These are phyloP conservation scores for Wickerhamiella dianesei DNA, from an alignment of 805 yeast species.

Conservation along the genomic window DNA sequence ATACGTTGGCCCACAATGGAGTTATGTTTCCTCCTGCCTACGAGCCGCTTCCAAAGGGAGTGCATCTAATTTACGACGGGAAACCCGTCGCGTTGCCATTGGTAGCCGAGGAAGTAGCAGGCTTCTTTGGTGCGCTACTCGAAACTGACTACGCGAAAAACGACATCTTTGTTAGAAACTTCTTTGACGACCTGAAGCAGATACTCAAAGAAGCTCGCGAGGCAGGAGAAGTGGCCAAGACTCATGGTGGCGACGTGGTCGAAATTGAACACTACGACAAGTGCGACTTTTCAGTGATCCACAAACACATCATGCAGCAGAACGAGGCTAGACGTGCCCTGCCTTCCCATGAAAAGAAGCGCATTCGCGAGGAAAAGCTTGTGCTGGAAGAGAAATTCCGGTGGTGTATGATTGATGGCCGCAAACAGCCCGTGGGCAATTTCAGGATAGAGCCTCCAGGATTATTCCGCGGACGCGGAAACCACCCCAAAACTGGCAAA, in stretches of 20 bases:
- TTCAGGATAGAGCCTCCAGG: conserved; percentile 96
- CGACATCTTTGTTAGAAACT: conserved; percentile 74
- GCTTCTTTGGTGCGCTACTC: conserved; percentile 79
- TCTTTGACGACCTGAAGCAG: conserved; percentile 60
- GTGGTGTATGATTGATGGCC: conserved; percentile 68
- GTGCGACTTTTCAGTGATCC: conserved; percentile 69
- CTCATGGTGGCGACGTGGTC: conserved; percentile 25
- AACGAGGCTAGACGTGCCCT: conserved; percentile 61
- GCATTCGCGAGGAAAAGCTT: conserved; percentile 57
- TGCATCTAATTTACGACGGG: conserved; percentile 64
- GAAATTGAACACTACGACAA: conserved; percentile 44
- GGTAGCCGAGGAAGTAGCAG: conserved; percentile 93
- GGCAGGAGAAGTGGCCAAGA: conserved; percentile 25
- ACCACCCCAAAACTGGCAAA: conserved; percentile 92
- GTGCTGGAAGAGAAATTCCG: conserved; percentile 67
- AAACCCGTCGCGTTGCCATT: conserved; percentile 60
- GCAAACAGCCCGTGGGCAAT: conserved; percentile 85
- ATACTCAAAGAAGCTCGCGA: conserved; percentile 57
- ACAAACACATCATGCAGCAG: conserved; percentile 50
- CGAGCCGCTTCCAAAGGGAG: conserved; percentile 67
- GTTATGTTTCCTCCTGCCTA: conserved; percentile 89
- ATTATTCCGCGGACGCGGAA: conserved; percentile 89
- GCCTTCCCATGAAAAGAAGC: conserved; percentile 62
- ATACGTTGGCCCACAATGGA: conserved; percentile 72
- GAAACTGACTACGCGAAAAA: conserved; percentile 75